Percentiles rank a stretch among this genome's conserved stretches.
phyloP scores from a whole-genome alignment of 139 green algal species.

The Marvania coccoides region DNA sequence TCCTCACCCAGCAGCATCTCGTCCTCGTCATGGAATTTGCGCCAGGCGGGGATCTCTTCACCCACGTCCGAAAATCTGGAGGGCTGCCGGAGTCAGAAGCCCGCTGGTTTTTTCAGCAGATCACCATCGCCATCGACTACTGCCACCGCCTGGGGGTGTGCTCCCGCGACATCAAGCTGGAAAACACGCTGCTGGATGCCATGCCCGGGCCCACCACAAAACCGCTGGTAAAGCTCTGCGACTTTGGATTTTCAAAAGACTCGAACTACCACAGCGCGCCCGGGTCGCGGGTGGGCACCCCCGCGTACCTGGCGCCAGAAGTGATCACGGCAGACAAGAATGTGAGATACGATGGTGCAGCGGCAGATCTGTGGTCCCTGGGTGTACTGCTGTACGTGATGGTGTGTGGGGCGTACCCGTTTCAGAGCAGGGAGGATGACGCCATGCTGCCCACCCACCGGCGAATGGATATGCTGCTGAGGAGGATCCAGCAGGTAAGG shows the following conservation, averaged over 20 bases:
- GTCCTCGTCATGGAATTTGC: slow-evolving; percentile 80
- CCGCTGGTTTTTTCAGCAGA: slow-evolving; percentile 98
- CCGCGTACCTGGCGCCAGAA: slow-evolving; percentile 95
- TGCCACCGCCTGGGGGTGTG: slow-evolving; percentile 80
- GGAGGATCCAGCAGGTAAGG: slow-evolving; percentile 9
- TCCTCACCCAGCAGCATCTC: slow-evolving; percentile 54
- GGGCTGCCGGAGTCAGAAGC: slow-evolving; percentile 88
- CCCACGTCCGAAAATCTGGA: slow-evolving; percentile 66
- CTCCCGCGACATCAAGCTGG: slow-evolving; percentile 90
- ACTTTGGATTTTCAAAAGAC: slow-evolving; percentile 66
- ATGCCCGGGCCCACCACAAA: slow-evolving; percentile 4
- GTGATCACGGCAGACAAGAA: slow-evolving; percentile 73
- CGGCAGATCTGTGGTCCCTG: slow-evolving; percentile 92
- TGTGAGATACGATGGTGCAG: slow-evolving; percentile 79
- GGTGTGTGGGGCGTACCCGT: slow-evolving; percentile 84
- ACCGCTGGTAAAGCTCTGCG: slow-evolving; percentile 55
- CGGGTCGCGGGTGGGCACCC: slow-evolving; percentile 84
- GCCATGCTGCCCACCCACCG: slow-evolving; percentile 44
- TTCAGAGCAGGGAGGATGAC: slow-evolving; percentile 75
- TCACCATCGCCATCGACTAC: slow-evolving; percentile 92
- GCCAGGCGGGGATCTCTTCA: slow-evolving; percentile 63
- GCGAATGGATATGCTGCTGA: slow-evolving; percentile 47
- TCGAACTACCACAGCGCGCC: slow-evolving; percentile 67
- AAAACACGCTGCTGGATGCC: slow-evolving; percentile 94
- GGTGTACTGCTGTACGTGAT: slow-evolving; percentile 98